Percentiles rank a stretch among this genome's conserved stretches.
phyloP scores from a whole-genome alignment of 2,329 filamentous ascomycete species.

The Fusarium torulosum region DNA sequence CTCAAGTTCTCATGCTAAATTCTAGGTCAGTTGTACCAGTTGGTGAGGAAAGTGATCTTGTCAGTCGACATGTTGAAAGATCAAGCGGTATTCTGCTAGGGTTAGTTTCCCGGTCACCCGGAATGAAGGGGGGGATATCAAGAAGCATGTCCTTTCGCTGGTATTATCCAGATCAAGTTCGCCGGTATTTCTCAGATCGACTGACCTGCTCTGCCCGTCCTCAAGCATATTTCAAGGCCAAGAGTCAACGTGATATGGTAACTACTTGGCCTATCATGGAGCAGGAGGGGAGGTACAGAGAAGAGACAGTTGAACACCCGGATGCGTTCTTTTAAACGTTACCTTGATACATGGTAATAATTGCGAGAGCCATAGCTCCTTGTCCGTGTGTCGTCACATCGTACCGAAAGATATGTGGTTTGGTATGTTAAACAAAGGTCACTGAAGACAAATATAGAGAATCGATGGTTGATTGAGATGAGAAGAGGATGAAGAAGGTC shows the following conservation, averaged over 20 bases:
- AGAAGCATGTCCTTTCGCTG: slow-evolving; percentile 90
- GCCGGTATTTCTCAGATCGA: slow-evolving; percentile 81
- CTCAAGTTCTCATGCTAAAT: slow-evolving; percentile 25
- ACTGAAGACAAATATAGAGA: background rate
- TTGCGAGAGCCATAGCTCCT: slow-evolving; percentile 46
- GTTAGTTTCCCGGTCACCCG: slow-evolving; percentile 60
- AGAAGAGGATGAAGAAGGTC: background rate
- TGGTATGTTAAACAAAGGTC: slow-evolving; percentile 3
- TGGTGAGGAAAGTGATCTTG: slow-evolving; percentile 87
- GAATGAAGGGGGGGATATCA: slow-evolving; percentile 54
- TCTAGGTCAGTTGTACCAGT: slow-evolving; percentile 69
- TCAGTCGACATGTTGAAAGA: slow-evolving; percentile 78
- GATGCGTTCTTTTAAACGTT: slow-evolving; percentile 61
- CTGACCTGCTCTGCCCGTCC: slow-evolving; percentile 46
- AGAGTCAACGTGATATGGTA: background rate
- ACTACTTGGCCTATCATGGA: background rate
- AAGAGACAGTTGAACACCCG: slow-evolving; percentile 57
- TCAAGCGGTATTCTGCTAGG: slow-evolving; percentile 58
- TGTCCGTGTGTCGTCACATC: slow-evolving; percentile 44
- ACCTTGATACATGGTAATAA: slow-evolving; percentile 57
- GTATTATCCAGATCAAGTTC: slow-evolving; percentile 91
- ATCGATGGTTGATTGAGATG: slow-evolving; percentile 12
- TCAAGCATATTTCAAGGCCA: slow-evolving; percentile 13
- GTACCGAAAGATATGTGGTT: slow-evolving; percentile 39
- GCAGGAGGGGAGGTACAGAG: slow-evolving; percentile 22